These are phyloP conservation scores for Mortierella claussenii DNA, from an alignment of 192 early-diverging fungal species.

Conservation along the genomic window DNA sequence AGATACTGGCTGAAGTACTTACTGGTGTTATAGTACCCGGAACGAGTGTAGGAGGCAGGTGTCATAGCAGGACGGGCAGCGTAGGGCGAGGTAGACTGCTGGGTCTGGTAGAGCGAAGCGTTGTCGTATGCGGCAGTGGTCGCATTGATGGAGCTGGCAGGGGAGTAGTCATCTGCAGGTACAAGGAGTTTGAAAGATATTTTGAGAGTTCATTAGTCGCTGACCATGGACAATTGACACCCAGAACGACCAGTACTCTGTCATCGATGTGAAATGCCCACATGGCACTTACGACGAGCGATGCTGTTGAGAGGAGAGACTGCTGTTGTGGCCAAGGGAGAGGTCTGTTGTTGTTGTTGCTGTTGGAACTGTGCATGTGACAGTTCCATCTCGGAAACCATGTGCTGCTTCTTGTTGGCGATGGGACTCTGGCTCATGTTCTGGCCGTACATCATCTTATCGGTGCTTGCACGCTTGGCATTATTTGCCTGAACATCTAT, in stretches of 20 bases:
- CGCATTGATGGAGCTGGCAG: constrained; percentile 1
- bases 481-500: background rate
- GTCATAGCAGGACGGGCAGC: constrained; percentile 29
- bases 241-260: no score
- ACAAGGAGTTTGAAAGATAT: constrained; percentile 7
- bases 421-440: constrained; percentile 14
- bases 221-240: no score
- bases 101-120: constrained; percentile 25
- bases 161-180: constrained; percentile 30
- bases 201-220: no score
- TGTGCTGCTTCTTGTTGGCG: constrained; percentile 37
- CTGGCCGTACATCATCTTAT: constrained; percentile 29
- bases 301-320: background rate
- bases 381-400: constrained; percentile 19
- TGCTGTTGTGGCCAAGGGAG: constrained; percentile 17
- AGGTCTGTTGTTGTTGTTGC: background rate
- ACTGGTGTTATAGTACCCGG: constrained; percentile 45
- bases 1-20: constrained; percentile 2
- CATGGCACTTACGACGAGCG: constrained; percentile 32
- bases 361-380: constrained; percentile 14
- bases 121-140: constrained; percentile 18
- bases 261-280: no score
- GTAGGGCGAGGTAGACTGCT: constrained; percentile 30
- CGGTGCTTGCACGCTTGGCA: constrained; percentile 20
- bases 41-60: constrained; percentile 19